These are phyloP conservation scores for Pulveroboletus sp. DNA, from an alignment of 768 basidiomycete genomes.

Conservation along the genomic window DNA sequence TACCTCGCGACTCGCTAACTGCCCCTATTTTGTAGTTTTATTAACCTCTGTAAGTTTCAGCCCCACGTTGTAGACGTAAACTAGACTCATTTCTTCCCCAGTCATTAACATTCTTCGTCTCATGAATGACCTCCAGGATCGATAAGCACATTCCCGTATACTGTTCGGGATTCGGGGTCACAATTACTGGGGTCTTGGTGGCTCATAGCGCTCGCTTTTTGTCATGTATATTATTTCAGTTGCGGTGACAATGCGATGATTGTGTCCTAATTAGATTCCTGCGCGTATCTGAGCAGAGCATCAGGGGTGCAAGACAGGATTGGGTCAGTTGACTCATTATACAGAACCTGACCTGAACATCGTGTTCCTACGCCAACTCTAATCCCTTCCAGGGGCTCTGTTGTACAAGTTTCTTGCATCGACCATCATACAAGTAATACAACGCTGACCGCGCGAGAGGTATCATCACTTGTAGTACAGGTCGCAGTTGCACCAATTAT, in stretches of 20 bases:
- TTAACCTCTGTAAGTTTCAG: constrained; percentile 72
- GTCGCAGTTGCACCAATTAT: not conserved
- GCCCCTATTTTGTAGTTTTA: constrained; percentile 48
- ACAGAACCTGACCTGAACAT: too few species aligned
- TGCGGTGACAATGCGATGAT: not conserved
- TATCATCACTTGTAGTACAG: too few species aligned
- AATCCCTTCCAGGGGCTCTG: too few species aligned
- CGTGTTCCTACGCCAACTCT: too few species aligned
- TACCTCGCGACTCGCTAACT: constrained; percentile 12
- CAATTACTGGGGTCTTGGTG: not conserved
- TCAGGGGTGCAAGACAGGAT: too few species aligned
- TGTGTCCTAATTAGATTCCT: not conserved
- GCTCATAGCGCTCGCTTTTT: not conserved
- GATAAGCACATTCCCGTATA: constrained; percentile 15
- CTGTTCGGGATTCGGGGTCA: not conserved
- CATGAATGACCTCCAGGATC: constrained; percentile 52
- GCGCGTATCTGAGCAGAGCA: too few species aligned
- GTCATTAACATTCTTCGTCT: constrained; percentile 85
- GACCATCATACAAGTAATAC: too few species aligned
- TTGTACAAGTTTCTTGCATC: too few species aligned
- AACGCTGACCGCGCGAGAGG: too few species aligned
- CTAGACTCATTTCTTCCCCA: constrained; percentile 22
- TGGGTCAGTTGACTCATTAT: too few species aligned
- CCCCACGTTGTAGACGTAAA: not conserved
- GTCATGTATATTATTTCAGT: constrained; percentile 21